Conservation (phyloP, 495 filamentous ascomycete genomes). For the Geoglossum glabrum region DNA sequence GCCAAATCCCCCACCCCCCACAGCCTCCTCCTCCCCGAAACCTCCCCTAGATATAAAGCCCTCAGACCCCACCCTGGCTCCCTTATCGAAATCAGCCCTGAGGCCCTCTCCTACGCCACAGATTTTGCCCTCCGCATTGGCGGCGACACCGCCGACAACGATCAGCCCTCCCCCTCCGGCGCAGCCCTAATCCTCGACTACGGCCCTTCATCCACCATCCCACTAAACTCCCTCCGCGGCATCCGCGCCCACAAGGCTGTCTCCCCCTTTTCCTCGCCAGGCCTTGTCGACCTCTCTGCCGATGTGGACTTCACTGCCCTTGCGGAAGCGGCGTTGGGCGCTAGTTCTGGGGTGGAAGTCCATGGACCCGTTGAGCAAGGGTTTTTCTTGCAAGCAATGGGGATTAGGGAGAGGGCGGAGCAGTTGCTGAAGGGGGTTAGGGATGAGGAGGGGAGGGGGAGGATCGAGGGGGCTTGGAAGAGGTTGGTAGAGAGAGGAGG, state of each 20-base stretch:
- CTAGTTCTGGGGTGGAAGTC: slow-evolving; percentile 64
- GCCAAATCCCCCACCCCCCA: slow-evolving; percentile 57
- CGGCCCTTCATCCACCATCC: slow-evolving; percentile 58
- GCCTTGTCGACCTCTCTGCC: slow-evolving; percentile 64
- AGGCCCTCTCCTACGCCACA: slow-evolving; percentile 54
- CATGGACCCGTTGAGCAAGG: slow-evolving; percentile 86
- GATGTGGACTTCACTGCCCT: slow-evolving; percentile 83
- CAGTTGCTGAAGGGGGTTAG: slow-evolving; percentile 28
- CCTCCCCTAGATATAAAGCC: slow-evolving; percentile 60
- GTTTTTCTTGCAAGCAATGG: slow-evolving; percentile 56
- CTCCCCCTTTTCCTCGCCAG: slow-evolving; percentile 56
- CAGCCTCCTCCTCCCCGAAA: slow-evolving; percentile 62
- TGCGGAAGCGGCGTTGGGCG: slow-evolving; percentile 56
- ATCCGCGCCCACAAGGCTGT: slow-evolving; percentile 55
- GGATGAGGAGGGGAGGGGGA: slow-evolving; percentile 29
- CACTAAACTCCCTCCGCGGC: slow-evolving; percentile 70
- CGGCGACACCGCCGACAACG: slow-evolving; percentile 26
- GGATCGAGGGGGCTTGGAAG: slow-evolving; percentile 54
- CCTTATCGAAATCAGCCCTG: slow-evolving; percentile 76
- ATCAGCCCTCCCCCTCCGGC: too few species aligned
- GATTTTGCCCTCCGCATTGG: slow-evolving; percentile 73
- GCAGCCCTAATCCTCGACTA: slow-evolving; percentile 90
- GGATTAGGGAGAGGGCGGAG: slow-evolving; percentile 57
- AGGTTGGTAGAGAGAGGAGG: slow-evolving; percentile 56
- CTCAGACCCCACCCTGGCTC: slow-evolving; percentile 41